phyloP scores from a whole-genome alignment of 2,329 filamentous ascomycete genomes.

The Pestalotiopsis sp. region DNA sequence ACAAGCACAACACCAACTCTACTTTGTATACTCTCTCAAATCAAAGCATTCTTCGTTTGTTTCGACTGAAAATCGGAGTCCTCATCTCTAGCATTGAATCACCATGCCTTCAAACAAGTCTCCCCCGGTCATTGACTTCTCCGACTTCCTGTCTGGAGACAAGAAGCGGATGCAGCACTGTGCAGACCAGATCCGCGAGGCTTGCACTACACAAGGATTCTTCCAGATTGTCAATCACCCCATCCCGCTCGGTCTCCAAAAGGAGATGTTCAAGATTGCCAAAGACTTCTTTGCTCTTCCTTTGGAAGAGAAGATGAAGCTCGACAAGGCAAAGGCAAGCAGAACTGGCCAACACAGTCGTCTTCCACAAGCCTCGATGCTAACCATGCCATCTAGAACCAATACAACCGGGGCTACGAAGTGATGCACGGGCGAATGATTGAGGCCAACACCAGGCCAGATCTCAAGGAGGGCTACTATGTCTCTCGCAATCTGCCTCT shows the following conservation, averaged over 20 bases:
- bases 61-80: no score
- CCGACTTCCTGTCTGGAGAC: not conserved
- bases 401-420: conserved; percentile 11
- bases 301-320: conserved; percentile 3
- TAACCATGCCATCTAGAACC: not conserved
- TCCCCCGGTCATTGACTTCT: not conserved
- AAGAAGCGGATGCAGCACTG: not conserved
- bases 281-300: conserved; percentile 3
- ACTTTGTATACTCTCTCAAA: no score
- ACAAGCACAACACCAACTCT: no score
- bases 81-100: not conserved
- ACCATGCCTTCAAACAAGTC: not conserved
- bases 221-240: conserved; percentile 6
- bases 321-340: not conserved
- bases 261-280: not conserved
- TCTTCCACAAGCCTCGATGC: not conserved
- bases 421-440: not conserved
- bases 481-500: not conserved
- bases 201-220: conserved; percentile 7
- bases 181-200: not conserved
- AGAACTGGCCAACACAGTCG: not conserved
- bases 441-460: not conserved
- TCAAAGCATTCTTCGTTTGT: no score
- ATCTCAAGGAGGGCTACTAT: conserved; percentile 11
- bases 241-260: not conserved